These are phyloP conservation scores for Paradendryphiella salina DNA, from an alignment of 2,329 filamentous ascomycete genomes.

Conservation along the genomic window DNA sequence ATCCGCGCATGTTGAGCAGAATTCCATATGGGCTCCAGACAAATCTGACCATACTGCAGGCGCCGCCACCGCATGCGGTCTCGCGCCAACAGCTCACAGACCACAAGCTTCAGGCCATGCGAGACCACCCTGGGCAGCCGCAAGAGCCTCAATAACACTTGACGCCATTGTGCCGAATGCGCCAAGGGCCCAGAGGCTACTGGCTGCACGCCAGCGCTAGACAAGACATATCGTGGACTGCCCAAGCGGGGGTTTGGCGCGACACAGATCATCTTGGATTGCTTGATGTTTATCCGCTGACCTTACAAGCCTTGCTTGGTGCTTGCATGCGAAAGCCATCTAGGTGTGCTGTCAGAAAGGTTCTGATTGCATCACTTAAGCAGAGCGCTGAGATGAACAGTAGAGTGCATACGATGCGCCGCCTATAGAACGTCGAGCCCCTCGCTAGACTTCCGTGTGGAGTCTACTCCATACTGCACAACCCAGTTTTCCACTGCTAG, in stretches of 20 bases:
- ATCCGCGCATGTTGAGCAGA: slow-evolving; percentile 10
- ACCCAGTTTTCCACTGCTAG: slow-evolving; percentile 13
- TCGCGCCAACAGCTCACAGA: slow-evolving; percentile 8
- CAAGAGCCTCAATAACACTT: slow-evolving; percentile 20
- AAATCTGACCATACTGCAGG: background rate
- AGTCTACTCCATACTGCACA: slow-evolving; percentile 4
- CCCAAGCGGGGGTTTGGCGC: slow-evolving; percentile 6
- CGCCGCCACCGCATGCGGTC: background rate
- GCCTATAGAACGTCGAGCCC: background rate
- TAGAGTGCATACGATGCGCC: slow-evolving; percentile 2
- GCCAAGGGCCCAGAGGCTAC: slow-evolving; percentile 15
- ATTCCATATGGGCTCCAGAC: slow-evolving; percentile 4
- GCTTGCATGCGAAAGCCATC: slow-evolving; percentile 6
- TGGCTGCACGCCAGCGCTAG: slow-evolving; percentile 14
- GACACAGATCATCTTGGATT: background rate
- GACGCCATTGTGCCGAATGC: slow-evolving; percentile 11
- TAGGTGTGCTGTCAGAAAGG: slow-evolving; percentile 1
- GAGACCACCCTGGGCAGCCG: slow-evolving; percentile 9
- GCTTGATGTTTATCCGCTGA: slow-evolving; percentile 1
- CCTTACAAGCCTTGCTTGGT: slow-evolving; percentile 6
- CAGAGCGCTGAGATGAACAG: slow-evolving; percentile 9
- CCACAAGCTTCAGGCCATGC: slow-evolving; percentile 13
- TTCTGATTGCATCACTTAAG: background rate
- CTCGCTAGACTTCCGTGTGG: background rate
- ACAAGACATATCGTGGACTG: slow-evolving; percentile 4